Evolutionary conservation across 768 basidiomycete species (phyloP), one percentile per base, ranked within the genome.

Genomic region (Omphalotus guepiniiformis): DNA sequence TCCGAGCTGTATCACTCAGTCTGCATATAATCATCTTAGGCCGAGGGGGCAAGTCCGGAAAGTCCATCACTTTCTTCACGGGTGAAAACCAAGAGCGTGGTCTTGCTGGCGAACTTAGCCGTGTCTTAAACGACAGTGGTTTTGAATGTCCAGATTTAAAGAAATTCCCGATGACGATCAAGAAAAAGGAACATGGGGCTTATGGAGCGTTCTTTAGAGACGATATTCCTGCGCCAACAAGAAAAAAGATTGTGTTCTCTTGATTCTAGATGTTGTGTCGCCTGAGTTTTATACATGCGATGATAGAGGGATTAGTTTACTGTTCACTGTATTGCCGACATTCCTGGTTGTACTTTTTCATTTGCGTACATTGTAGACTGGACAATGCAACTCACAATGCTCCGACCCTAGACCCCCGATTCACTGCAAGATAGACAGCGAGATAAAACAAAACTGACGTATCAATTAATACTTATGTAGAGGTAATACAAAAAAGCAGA

Each of bases 41-140:
- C 8, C 88, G 95, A 44, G 95, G 88, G 29, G 94, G 94, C 9
- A 83, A 85, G 61, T 80, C 71, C 30, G 95, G 95, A 47, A 91
- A 90, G 63, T 88, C 91, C 18, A 85, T 96, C 57, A 98, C 95
- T 18, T 97, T 96, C 73, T 98, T 97, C 70, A 97, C 95, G 1
- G 94, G 94, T 4, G 89, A 91, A 45, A 67, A 60, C 68, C 82
- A 96, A 64, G 93, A 96, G 68, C 74, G 80, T 40, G 75, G 83
- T 18, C 73, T 96, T 3, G 94, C 96, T 6, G 96, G 96, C 6
- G 95, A 97, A 63, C 78, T 97, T 47, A 93, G 92, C 55, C 78
- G 89, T 6, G 91, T 99, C 32, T 74, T 98, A 46, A 71, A 85
- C 43, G 96, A 98, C 63, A 85, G 87, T 37, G 90, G 87, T 25